Conservation (phyloP, 768 basidiomycete species). For the Clitopilus passeckerianus region DNA sequence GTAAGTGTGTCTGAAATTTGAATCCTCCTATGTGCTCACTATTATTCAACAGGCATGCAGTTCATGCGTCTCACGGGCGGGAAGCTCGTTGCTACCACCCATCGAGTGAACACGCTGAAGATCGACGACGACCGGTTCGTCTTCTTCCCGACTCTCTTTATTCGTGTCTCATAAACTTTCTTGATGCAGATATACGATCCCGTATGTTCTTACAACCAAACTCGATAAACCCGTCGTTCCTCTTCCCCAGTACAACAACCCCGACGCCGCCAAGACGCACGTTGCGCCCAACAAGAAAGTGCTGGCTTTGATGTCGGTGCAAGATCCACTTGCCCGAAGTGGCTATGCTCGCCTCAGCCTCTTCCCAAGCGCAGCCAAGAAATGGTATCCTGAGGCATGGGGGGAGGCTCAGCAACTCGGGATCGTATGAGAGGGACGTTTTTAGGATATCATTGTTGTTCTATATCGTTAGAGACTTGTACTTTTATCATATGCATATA, state of each 20-base stretch:
- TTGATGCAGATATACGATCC: slow-evolving; percentile 16
- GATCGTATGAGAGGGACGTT: not conserved
- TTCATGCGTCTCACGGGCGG: slow-evolving; percentile 23
- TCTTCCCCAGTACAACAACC: slow-evolving; percentile 18
- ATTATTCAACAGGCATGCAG: slow-evolving; percentile 15
- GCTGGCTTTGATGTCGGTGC: slow-evolving; percentile 15
- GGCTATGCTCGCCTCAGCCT: slow-evolving; percentile 21
- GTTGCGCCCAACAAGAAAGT: slow-evolving; percentile 18
- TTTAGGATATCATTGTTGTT: too few species aligned
- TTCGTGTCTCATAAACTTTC: too few species aligned
- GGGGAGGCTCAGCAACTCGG: not conserved
- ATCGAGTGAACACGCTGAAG: slow-evolving; percentile 26
- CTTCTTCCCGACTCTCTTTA: not conserved
- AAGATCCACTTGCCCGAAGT: slow-evolving; percentile 19
- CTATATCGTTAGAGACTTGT: too few species aligned
- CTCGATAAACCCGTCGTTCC: slow-evolving; percentile 18
- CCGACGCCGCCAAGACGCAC: slow-evolving; percentile 16
- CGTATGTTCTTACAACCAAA: slow-evolving; percentile 22
- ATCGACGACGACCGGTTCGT: slow-evolving; percentile 20
- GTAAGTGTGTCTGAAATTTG: slow-evolving; percentile 6
- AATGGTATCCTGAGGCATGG: slow-evolving; percentile 12
- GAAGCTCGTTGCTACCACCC: slow-evolving; percentile 21
- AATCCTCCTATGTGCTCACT: not conserved
- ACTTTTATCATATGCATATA: too few species aligned
- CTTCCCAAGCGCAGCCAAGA: slow-evolving; percentile 18